Conservation (phyloP, 345 rosid genomes). For the Murraya koenigii region DNA sequence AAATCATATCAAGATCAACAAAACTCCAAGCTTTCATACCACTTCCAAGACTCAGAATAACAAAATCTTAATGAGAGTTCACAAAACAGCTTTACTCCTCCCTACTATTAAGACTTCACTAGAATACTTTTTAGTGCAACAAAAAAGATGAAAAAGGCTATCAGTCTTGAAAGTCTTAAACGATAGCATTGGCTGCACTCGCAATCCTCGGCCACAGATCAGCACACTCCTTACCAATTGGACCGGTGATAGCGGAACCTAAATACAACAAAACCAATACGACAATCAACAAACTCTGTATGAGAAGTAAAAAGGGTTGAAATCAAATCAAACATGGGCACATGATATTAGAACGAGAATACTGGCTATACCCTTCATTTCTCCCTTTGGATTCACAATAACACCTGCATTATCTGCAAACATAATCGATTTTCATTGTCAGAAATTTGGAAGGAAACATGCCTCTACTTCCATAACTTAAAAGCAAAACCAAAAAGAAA, state of each 20-base stretch:
- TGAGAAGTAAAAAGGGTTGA: no score
- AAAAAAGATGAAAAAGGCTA: no score
- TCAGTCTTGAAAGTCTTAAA: conserved; percentile 9
- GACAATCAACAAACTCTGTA: background rate
- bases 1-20: no score
- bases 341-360: background rate
- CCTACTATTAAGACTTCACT: no score
- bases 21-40: no score
- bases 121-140: no score
- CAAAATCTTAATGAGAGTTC: no score
- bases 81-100: no score
- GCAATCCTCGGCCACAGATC: conserved; percentile 97
- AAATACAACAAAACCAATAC: conserved; percentile 1
- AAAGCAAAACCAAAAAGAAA: background rate
- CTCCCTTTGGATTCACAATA: conserved; percentile 90
- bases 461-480: background rate
- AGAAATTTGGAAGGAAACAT: background rate
- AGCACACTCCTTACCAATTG: conserved; percentile 92
- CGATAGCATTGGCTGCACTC: conserved; percentile 86
- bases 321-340: background rate
- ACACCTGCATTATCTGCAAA: conserved; percentile 91
- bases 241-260: conserved; percentile 95
- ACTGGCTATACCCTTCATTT: conserved; percentile 73
- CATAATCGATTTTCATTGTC: conserved; percentile 18
- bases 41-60: no score